Conservation (phyloP, 495 filamentous ascomycete species). For the Penicillium tannophilum region DNA sequence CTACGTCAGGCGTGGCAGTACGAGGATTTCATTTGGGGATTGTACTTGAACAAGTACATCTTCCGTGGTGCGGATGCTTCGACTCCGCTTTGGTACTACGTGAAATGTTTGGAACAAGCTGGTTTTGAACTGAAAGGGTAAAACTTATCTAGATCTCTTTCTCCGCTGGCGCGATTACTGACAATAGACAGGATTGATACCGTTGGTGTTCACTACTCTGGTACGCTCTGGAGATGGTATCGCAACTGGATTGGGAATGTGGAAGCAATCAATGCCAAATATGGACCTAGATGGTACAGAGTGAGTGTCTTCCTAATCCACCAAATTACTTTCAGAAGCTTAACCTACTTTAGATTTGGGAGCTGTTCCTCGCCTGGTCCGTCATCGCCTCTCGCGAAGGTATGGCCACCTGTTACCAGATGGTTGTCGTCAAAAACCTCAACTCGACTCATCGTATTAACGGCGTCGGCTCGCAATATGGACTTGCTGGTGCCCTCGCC, state of each 20-base stretch:
- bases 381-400: slow-evolving; percentile 34
- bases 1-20: slow-evolving; percentile 84
- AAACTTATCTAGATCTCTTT: neutral
- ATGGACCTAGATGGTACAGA: slow-evolving; percentile 54
- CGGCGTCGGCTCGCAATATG: slow-evolving; percentile 28
- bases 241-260: slow-evolving; percentile 56
- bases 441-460: slow-evolving; percentile 34
- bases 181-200: slow-evolving; percentile 43
- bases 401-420: slow-evolving; percentile 35
- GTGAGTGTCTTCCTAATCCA: slow-evolving; percentile 31
- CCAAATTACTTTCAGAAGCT: neutral
- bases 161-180: neutral
- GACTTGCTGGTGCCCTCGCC: slow-evolving; percentile 26
- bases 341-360: slow-evolving; percentile 31
- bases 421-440: slow-evolving; percentile 35
- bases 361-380: slow-evolving; percentile 37
- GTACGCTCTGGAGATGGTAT: slow-evolving; percentile 59
- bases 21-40: slow-evolving; percentile 83
- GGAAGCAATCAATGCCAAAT: slow-evolving; percentile 54
- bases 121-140: slow-evolving; percentile 62
- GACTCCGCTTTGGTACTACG: slow-evolving; percentile 72
- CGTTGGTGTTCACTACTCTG: slow-evolving; percentile 58
- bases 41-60: slow-evolving; percentile 93
- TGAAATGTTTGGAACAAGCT: slow-evolving; percentile 69
- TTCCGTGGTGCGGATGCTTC: slow-evolving; percentile 88